phyloP scores from a whole-genome alignment of 371 early-diverging fungal genomes.

The Zopfochytrium polystomum region DNA sequence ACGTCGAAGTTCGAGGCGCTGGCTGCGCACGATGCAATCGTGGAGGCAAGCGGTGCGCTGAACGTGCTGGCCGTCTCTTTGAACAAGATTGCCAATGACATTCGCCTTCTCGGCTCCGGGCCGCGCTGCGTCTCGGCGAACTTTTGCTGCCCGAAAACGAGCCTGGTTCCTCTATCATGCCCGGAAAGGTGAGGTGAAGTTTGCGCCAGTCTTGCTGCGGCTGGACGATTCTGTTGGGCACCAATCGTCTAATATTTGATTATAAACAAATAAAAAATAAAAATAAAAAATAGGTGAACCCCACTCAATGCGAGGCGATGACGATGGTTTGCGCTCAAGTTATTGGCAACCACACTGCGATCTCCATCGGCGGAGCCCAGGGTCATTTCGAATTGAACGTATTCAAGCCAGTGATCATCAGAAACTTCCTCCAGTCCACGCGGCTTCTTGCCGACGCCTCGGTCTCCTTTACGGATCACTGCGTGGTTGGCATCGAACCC shows the following conservation, averaged over 20 bases:
- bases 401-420: constrained; percentile 81
- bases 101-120: constrained; percentile 87
- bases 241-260: constrained; percentile 9
- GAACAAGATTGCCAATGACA: constrained; percentile 96
- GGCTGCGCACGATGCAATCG: constrained; percentile 92
- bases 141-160: constrained; percentile 90
- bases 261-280: no score
- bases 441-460: constrained; percentile 79
- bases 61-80: constrained; percentile 88
- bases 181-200: constrained; percentile 68
- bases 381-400: constrained; percentile 86
- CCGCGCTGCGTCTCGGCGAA: constrained; percentile 93
- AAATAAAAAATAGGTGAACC: constrained; percentile 83
- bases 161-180: constrained; percentile 96
- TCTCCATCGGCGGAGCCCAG: constrained; percentile 83
- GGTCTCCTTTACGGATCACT: constrained; percentile 52
- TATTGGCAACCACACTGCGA: constrained; percentile 90
- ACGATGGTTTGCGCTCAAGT: constrained; percentile 97
- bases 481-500: background rate
- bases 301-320: constrained; percentile 97
- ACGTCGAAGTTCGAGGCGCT: constrained; percentile 85
- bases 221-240: background rate
- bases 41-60: constrained; percentile 87
- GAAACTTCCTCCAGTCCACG: constrained; percentile 78
- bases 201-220: background rate